Conservation (phyloP, 441 rosid genomes). For the Rhodomyrtus psidioides region DNA sequence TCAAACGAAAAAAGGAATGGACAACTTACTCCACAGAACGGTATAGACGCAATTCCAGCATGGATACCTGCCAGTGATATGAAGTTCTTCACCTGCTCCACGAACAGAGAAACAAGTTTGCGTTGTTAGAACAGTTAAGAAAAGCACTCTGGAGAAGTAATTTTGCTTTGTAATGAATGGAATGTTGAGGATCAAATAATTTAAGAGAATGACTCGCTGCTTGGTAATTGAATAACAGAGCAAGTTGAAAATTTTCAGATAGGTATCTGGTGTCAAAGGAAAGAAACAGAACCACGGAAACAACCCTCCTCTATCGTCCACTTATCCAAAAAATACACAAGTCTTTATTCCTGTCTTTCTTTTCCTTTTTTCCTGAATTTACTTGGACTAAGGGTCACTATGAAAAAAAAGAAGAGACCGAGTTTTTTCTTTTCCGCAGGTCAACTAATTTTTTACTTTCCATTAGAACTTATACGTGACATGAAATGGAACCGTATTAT, state of each 20-base stretch:
- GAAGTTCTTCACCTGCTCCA: conserved; percentile 66
- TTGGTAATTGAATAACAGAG: background rate
- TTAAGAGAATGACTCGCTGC: background rate
- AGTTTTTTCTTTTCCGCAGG: background rate
- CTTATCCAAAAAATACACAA: background rate
- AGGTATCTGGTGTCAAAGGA: background rate
- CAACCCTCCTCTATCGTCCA: background rate
- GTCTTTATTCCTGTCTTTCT: background rate
- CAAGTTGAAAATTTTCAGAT: background rate
- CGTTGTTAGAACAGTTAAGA: background rate
- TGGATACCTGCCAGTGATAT: conserved; percentile 74
- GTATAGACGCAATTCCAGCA: conserved; percentile 81
- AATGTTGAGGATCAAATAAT: background rate
- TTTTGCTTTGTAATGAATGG: background rate
- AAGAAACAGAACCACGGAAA: background rate
- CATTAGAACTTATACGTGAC: background rate
- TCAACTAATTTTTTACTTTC: background rate
- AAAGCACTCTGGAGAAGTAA: background rate
- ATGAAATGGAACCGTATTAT: background rate
- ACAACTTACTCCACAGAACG: conserved; percentile 66
- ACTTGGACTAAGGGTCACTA: background rate
- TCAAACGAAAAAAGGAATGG: background rate
- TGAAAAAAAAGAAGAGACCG: background rate
- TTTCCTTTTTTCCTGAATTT: background rate
- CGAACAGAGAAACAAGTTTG: background rate